Base-by-base conservation (phyloP, 768 basidiomycete genomes). In the Leccinum aurantiacum region DNA sequence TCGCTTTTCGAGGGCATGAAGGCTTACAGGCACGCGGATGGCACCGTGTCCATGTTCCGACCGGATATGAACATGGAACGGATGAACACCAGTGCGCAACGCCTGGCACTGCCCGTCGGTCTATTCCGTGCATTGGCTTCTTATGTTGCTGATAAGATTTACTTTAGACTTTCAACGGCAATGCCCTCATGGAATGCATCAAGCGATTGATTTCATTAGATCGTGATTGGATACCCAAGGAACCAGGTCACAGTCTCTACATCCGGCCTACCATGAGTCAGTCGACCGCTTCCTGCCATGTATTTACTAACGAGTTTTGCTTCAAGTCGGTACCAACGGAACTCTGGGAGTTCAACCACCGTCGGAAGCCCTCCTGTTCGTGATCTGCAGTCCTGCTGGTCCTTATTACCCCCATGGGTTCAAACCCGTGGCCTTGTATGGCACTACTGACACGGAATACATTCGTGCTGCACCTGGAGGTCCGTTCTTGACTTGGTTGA, bases 41-140 rank as follows among this genome's bases (percentile, higher is more conserved):
- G 89, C 37, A 85, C 82, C 27, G 84, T 95, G 22, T 84, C 89
- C 17, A 76, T 98, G 64, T 98, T 98, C 82, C 80, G 95, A 49
- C 96, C 95, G 3, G 93, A 97, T 75, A 92, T 93, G 91, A 97
- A 98, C 77, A 96, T 98, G 94, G 87, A 87, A 69, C 87, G 95
- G 27, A 95, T 98, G 94, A 93, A 93, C 76, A 82, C 65, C 50
- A 92, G 89, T 68, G 95, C 95, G 14, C 65, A 75, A 25, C 85
- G 95, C 46, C 79, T 93, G 56, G 91, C 89, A 19, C 72, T 93
- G 51, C 91, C 91, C 10, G 90, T 90, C 61, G 58, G 85, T 75
- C 53, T 14, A 44, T 56, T 24, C 7, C 19, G 9, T 25, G 7
- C 3, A 47, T 37, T 22, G n/a, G 27, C 37, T n/a, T 11, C 14